Conservation (phyloP, 2,329 filamentous ascomycete species). For the Trichothecium sympodiale region DNA sequence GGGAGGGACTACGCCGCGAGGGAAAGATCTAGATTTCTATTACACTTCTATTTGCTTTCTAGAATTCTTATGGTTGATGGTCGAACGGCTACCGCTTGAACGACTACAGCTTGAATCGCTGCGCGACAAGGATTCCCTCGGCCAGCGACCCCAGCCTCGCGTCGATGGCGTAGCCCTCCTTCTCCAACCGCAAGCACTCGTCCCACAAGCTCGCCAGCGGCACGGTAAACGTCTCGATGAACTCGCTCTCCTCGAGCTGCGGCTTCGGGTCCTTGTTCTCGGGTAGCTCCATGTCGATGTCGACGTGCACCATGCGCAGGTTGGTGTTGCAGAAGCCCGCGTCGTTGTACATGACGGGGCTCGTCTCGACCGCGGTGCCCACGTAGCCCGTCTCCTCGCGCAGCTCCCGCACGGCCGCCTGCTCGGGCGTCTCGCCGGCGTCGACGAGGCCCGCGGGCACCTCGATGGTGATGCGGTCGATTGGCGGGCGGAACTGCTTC, state of each 20-base stretch:
- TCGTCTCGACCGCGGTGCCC: conserved; percentile 40
- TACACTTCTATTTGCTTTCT: not conserved
- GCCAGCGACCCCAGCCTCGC: conserved; percentile 67
- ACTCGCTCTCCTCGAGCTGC: conserved; percentile 67
- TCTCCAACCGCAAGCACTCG: conserved; percentile 55
- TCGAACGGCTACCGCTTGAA: not conserved
- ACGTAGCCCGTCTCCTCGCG: conserved; percentile 58
- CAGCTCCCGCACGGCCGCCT: conserved; percentile 52
- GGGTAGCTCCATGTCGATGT: conserved; percentile 55
- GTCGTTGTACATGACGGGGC: conserved; percentile 57
- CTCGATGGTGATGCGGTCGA: conserved; percentile 49
- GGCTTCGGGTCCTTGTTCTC: conserved; percentile 61
- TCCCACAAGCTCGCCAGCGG: conserved; percentile 53
- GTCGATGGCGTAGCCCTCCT: conserved; percentile 67
- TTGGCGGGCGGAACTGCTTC: conserved; percentile 55
- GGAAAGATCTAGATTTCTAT: conserved; percentile 23
- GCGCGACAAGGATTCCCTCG: conserved; percentile 66
- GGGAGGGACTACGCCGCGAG: conserved; percentile 41
- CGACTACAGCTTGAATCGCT: conserved; percentile 33
- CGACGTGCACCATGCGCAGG: conserved; percentile 59
- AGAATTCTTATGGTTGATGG: not conserved
- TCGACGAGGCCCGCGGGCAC: conserved; percentile 55
- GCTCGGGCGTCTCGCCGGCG: conserved; percentile 47
- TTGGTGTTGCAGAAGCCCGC: conserved; percentile 59
- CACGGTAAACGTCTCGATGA: conserved; percentile 68